Base-by-base conservation (phyloP, 768 basidiomycete species). In the Dentipellis sp. region DNA sequence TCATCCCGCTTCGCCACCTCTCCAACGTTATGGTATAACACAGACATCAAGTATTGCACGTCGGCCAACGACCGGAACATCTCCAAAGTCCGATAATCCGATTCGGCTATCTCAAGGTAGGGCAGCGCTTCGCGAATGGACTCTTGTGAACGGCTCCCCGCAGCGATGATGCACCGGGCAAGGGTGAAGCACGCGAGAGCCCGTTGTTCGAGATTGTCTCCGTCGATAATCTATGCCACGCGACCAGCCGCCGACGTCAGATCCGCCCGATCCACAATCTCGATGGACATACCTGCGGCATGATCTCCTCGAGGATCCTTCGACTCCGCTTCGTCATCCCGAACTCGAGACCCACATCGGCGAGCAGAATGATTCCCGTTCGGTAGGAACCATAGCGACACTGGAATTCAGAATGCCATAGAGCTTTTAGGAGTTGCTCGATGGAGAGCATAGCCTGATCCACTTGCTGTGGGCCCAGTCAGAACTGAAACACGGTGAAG, bases 371-470 rank as follows among this genome's bases (percentile, higher is more conserved):
- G 35, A 87, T 75, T 0, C 80, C 84, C 3, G 81, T 79, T 55
- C 91, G 77, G 63, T 92, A 88, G 21, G 82, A 66, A 14, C 76
- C 75, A 63, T 83, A 79, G 55, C 84, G 79, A 53, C 82, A 80
- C 54, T 88, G 79, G 65, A 88, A 89, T 67, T 93, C 89, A 0
- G 90, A 81, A 57, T 86, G 77, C 88, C 90, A 92, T 38, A 92
- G 67, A 1, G 85, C 80, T 56, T 77, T 81, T 23, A 94, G 71
- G 22, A 93, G 72, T 42, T 80, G 78, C 29, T 89, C 82, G 16
- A 90, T 76, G 1, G 80, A 74, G 21, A 76, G 73, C 19, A 82
- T 72, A 8, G 78, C 78, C 71, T 91, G 84, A 55, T 82, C 82
- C 23, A 71, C 76, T 65, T 80, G 75, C 91, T 92, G 56, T 29